Percentiles rank a stretch among this genome's conserved stretches.
These are phyloP conservation scores for Ilyonectria sp. DNA, from an alignment of 2,329 filamentous ascomycete species.

Conservation along the genomic window DNA sequence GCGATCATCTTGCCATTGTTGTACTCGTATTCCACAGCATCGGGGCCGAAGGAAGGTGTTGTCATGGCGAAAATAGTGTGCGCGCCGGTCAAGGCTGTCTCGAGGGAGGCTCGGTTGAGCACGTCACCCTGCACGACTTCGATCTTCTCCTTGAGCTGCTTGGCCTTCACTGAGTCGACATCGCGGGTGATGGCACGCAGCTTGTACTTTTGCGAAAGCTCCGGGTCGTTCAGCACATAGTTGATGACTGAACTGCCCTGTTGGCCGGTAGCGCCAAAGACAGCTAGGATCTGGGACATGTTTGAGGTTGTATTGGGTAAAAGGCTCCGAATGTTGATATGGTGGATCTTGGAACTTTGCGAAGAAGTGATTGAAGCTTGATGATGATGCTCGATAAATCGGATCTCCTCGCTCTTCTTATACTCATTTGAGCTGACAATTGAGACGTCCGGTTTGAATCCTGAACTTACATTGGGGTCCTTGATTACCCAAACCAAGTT, in stretches of 20 bases:
- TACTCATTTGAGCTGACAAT: neutral
- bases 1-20: slow-evolving; percentile 58
- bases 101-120: slow-evolving; percentile 55
- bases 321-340: too few species aligned
- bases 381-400: neutral
- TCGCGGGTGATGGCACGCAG: slow-evolving; percentile 68
- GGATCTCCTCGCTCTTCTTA: neutral
- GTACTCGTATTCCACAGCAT: slow-evolving; percentile 52
- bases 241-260: slow-evolving; percentile 66
- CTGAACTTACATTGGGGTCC: neutral
- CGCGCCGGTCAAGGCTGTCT: slow-evolving; percentile 57
- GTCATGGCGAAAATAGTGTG: slow-evolving; percentile 67
- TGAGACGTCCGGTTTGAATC: neutral
- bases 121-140: slow-evolving; percentile 60
- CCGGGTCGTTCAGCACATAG: slow-evolving; percentile 59
- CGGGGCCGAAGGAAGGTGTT: slow-evolving; percentile 55
- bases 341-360: too few species aligned
- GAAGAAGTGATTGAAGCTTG: neutral
- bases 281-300: slow-evolving; percentile 56
- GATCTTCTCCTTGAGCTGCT: slow-evolving; percentile 48
- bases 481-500: neutral
- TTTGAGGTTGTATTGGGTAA: neutral
- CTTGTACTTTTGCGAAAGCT: slow-evolving; percentile 61
- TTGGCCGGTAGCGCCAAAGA: slow-evolving; percentile 68
- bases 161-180: slow-evolving; percentile 51